Conservation (phyloP, 371 early-diverging fungal species). For the Mucor lusitanicus region DNA sequence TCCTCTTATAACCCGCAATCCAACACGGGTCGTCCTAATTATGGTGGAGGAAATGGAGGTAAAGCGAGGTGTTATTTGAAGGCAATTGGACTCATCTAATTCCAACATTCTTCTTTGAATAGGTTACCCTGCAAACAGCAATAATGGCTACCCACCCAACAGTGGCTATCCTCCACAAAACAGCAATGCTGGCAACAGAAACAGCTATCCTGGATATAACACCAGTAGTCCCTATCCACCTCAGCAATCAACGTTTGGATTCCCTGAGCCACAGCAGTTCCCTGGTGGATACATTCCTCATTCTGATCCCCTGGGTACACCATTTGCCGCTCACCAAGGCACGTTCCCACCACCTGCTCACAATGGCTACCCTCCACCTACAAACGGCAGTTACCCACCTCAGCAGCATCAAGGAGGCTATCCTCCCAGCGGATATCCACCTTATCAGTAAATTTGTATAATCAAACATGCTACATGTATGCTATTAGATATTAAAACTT, state of each 20-base stretch:
- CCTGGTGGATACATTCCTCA: constrained; percentile 19
- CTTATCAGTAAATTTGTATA: constrained; percentile 4
- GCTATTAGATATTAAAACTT: neutral
- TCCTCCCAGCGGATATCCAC: constrained; percentile 11
- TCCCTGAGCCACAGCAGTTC: constrained; percentile 32
- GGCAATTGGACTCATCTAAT: no score
- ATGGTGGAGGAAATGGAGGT: constrained; percentile 9
- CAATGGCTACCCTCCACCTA: constrained; percentile 12
- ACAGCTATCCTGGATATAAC: constrained; percentile 14
- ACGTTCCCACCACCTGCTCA: constrained; percentile 5
- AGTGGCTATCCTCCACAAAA: constrained; percentile 10
- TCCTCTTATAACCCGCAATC: constrained; percentile 24
- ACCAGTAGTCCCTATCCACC: constrained; percentile 12
- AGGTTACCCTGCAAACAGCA: constrained; percentile 11
- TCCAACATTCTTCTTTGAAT: no score
- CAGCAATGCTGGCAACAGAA: constrained; percentile 8
- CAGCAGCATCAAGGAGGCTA: constrained; percentile 8
- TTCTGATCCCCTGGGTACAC: constrained; percentile 20
- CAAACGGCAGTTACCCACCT: constrained; percentile 10
- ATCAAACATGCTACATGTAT: no score
- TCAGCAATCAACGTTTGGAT: constrained; percentile 3
- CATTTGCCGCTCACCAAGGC: constrained; percentile 37
- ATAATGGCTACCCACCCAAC: neutral
- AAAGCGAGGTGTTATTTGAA: neutral
- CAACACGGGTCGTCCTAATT: neutral